A percentile compares a stretch with the other conserved stretches of the same genome.
phyloP scores from a whole-genome alignment of 192 early-diverging fungal species.

The Umbelopsis sp. region DNA sequence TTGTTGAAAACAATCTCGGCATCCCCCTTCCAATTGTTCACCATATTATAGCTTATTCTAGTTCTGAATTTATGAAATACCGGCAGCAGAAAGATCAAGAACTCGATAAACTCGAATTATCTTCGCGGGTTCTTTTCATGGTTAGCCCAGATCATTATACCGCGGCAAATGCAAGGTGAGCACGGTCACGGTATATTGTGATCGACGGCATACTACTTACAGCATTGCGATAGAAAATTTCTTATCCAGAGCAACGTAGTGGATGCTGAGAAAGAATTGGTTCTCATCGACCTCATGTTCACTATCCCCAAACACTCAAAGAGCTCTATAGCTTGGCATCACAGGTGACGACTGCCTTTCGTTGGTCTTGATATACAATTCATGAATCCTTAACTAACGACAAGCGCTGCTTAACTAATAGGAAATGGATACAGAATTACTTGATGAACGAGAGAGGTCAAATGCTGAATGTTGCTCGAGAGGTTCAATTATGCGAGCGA shows the following conservation, averaged over 20 bases:
- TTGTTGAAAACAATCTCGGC: background rate
- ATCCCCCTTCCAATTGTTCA: background rate
- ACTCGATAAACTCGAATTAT: background rate
- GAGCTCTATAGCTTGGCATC: slow-evolving; percentile 52
- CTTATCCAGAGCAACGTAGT: slow-evolving; percentile 32
- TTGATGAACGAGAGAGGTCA: background rate
- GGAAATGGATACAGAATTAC: slow-evolving; percentile 16
- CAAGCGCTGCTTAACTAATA: slow-evolving; percentile 32
- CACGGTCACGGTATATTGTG: background rate
- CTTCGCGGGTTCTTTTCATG: slow-evolving; percentile 44
- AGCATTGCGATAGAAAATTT: slow-evolving; percentile 37
- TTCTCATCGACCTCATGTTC: slow-evolving; percentile 46
- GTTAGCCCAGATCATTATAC: slow-evolving; percentile 54
- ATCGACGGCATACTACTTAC: background rate
- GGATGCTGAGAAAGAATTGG: slow-evolving; percentile 38
- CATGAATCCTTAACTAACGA: background rate
- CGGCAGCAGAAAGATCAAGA: background rate
- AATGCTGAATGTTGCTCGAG: slow-evolving; percentile 17
- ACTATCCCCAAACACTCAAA: slow-evolving; percentile 55
- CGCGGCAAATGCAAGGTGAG: slow-evolving; percentile 51
- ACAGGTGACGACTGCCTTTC: slow-evolving; percentile 31
- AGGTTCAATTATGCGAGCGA: slow-evolving; percentile 34
- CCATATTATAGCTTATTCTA: slow-evolving; percentile 1
- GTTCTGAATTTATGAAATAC: slow-evolving; percentile 15
- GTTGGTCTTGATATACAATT: background rate